Conservation (phyloP, 1,139 yeast genomes). For the Geotrichum macrosporum region DNA sequence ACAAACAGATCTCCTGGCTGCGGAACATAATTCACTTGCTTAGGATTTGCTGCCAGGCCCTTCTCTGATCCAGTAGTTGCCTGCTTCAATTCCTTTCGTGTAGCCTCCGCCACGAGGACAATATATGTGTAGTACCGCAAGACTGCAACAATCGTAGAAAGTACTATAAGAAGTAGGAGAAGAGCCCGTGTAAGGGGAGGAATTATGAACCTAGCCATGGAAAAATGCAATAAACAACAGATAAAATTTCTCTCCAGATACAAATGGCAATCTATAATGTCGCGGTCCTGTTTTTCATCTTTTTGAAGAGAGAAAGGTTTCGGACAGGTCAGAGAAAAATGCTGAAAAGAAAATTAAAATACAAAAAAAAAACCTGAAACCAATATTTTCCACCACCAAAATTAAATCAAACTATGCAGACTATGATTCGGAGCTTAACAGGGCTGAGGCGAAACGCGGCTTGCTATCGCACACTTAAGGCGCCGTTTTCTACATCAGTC, state of each 20-base stretch:
- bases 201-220: conserved; percentile 29
- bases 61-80: conserved; percentile 1
- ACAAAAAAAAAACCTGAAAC: too few species aligned
- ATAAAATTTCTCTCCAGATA: too few species aligned
- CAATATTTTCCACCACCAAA: too few species aligned
- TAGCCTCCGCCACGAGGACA: conserved; percentile 17
- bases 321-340: too few species aligned
- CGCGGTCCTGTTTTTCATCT: not conserved
- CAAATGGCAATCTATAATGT: not conserved
- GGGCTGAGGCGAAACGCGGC: too few species aligned
- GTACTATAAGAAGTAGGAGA: conserved; percentile 33
- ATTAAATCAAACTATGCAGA: too few species aligned
- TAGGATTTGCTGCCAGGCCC: conserved; percentile 1
- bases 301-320: too few species aligned
- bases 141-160: conserved; percentile 37
- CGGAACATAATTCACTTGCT: conserved; percentile 1
- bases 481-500: conserved; percentile 1
- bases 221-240: too few species aligned
- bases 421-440: too few species aligned
- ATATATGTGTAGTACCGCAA: conserved; percentile 32
- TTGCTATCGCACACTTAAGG: too few species aligned
- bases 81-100: conserved; percentile 16
- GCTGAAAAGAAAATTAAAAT: too few species aligned
- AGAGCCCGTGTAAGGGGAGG: conserved; percentile 43
- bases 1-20: conserved; percentile 41